Base-by-base conservation (phyloP, 2,329 filamentous ascomycete genomes). In the Clarireedia paspali region DNA sequence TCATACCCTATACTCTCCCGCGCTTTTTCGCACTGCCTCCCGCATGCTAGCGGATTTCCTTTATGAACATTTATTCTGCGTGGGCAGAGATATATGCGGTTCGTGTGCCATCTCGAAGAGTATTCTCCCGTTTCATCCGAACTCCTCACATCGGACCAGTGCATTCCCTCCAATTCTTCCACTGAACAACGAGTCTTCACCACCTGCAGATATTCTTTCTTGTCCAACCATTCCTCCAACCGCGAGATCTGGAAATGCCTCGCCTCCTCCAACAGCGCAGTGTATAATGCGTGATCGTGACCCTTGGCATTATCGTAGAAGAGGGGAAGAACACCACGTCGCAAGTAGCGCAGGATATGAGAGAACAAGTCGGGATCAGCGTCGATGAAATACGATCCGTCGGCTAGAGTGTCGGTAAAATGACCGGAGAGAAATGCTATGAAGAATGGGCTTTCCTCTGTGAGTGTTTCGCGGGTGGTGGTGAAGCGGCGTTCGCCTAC, bases 31-130 rank as follows among this genome's bases (percentile, higher is more conserved):
- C 52, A 54, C 45, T 40, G 30, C n/a, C 36, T 42, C 23, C 52
- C 45, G 34, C 52, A 54, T 14, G 52, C 52, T 20, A 3, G 17
- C 5, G 24, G 3, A n/a, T 48, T 42, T 6, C 52, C 52, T 24
- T 46, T 58, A 46, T 70, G 67, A 4, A 47, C 56, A 2, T 0
- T 0, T 26, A 69, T 63, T 23, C 46, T 42, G 7, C 63, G 60
- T 6, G 69, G 68, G 47, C 68, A 70, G 7, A 76, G 66, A 59
- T 75, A 77, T 2, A 75, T 70, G 61, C 71, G 73, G 56, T 72
- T 71, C 1, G 66, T 71, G 20, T 24, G 9, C 53, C 62, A 63
- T 59, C 3, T 50, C 15, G 39, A 27, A 40, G 42, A 23, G 42
- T 44, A 54, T 24, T 52, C 57, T 26, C 15, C 20, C 44, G 34